Conservation (phyloP, 768 basidiomycete genomes). For the Termitomyces sp. region DNA sequence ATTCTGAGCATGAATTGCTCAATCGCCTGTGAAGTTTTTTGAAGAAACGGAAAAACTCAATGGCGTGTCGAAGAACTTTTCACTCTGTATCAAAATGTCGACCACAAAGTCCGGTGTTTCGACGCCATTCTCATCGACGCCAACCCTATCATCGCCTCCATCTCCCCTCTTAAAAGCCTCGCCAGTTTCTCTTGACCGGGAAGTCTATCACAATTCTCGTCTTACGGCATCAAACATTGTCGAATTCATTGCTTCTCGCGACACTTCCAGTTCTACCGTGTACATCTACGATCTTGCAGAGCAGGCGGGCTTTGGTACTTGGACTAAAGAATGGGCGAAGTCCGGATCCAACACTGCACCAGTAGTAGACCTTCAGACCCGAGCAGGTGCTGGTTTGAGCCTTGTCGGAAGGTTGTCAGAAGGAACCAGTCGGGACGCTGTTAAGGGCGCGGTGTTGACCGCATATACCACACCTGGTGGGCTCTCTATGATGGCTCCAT, state of each 20-base stretch:
- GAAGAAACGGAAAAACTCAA: constrained; percentile 12
- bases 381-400: constrained; percentile 79
- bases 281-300: constrained; percentile 84
- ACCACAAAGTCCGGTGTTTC: constrained; percentile 28
- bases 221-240: constrained; percentile 59
- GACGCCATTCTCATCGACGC: constrained; percentile 36
- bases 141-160: constrained; percentile 35
- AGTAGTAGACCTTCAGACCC: constrained; percentile 72
- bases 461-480: constrained; percentile 85
- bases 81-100: constrained; percentile 8
- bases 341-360: constrained; percentile 39
- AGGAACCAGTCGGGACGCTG: constrained; percentile 68
- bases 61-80: constrained; percentile 1
- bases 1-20: constrained; percentile 39
- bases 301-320: constrained; percentile 75
- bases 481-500: constrained; percentile 77
- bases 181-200: constrained; percentile 19
- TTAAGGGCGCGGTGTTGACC: constrained; percentile 58
- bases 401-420: constrained; percentile 78
- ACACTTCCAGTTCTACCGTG: constrained; percentile 56
- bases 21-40: constrained; percentile 17
- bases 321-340: constrained; percentile 64
- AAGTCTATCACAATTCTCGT: constrained; percentile 38
- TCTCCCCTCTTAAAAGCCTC: constrained; percentile 27
- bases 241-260: constrained; percentile 63